These are phyloP conservation scores for Akanthomyces dipterigenus DNA, from an alignment of 2,329 filamentous ascomycete species.

Conservation along the genomic window DNA sequence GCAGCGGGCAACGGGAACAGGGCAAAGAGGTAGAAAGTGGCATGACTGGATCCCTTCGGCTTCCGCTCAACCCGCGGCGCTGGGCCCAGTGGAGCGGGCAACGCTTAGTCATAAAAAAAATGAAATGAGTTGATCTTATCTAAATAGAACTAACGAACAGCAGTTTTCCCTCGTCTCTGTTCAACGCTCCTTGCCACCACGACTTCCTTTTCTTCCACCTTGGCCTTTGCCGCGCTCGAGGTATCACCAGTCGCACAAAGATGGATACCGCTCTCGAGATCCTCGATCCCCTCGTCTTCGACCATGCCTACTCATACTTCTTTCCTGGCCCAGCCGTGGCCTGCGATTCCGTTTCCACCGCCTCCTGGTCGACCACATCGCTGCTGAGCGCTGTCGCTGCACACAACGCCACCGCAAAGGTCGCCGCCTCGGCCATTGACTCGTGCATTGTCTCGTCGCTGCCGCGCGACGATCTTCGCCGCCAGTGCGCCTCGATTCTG, in stretches of 20 bases:
- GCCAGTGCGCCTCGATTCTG: conserved; percentile 32
- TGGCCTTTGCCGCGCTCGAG: conserved; percentile 1
- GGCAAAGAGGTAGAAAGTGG: not conserved
- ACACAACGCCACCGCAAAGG: conserved; percentile 8
- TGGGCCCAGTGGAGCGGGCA: not conserved
- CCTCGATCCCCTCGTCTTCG: conserved; percentile 34
- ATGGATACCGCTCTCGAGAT: conserved; percentile 36
- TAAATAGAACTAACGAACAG: not conserved
- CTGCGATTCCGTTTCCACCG: conserved; percentile 9
- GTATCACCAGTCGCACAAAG: conserved; percentile 6
- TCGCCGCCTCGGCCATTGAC: conserved; percentile 27
- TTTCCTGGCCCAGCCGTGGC: conserved; percentile 22
- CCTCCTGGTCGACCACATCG: conserved; percentile 10
- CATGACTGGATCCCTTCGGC: not conserved
- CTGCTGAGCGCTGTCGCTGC: conserved; percentile 3
- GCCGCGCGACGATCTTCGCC: conserved; percentile 34
- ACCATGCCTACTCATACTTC: conserved; percentile 33
- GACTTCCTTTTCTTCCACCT: not conserved
- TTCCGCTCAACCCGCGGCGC: not conserved
- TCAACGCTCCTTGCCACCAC: not conserved
- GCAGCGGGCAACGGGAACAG: not conserved
- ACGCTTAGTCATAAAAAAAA: conserved; percentile 4
- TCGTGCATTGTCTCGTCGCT: conserved; percentile 41
- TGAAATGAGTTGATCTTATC: conserved; percentile 9
- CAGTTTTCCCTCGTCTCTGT: not conserved